These are phyloP conservation scores for Spirogloea muscicola DNA, from an alignment of 139 green algal species.

Conservation along the genomic window DNA sequence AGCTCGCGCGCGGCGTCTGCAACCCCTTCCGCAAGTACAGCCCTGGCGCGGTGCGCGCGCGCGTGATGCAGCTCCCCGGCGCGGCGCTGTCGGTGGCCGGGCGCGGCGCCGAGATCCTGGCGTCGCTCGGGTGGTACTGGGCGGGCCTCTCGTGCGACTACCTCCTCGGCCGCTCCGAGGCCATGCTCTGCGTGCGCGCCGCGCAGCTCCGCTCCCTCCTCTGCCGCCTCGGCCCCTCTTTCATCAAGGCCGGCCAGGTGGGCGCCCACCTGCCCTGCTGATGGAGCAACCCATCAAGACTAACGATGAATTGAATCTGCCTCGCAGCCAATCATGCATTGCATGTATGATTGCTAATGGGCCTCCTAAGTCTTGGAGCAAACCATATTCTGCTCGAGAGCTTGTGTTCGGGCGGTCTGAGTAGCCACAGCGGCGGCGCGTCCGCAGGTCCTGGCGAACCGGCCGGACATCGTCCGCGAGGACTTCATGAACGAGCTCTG, in stretches of 20 bases:
- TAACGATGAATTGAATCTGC: too few relatives aligned
- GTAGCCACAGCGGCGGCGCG: not conserved
- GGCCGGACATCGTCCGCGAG: slow-evolving; percentile 92
- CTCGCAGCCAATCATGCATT: too few relatives aligned
- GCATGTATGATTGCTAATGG: too few relatives aligned
- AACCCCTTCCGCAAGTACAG: slow-evolving; percentile 48
- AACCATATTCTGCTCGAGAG: not conserved
- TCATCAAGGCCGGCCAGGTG: slow-evolving; percentile 98
- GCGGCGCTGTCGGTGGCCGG: slow-evolving; percentile 6
- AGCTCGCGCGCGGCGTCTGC: slow-evolving; percentile 45
- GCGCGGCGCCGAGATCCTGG: slow-evolving; percentile 35
- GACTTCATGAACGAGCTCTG: slow-evolving; percentile 99
- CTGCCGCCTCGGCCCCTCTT: slow-evolving; percentile 83
- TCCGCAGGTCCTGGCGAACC: slow-evolving; percentile 82
- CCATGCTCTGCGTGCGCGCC: slow-evolving; percentile 53
- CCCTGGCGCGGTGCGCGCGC: slow-evolving; percentile 28
- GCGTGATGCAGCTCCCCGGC: slow-evolving; percentile 1
- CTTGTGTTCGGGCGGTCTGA: not conserved
- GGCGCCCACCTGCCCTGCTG: too few relatives aligned
- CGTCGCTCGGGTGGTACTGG: slow-evolving; percentile 30
- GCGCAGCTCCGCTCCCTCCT: slow-evolving; percentile 81
- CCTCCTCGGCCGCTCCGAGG: slow-evolving; percentile 13
- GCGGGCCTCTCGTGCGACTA: slow-evolving; percentile 15
- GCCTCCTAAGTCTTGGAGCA: too few relatives aligned
- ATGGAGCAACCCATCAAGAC: too few relatives aligned